phyloP scores from a whole-genome alignment of 768 basidiomycete genomes.

The Trametes gibbosa region DNA sequence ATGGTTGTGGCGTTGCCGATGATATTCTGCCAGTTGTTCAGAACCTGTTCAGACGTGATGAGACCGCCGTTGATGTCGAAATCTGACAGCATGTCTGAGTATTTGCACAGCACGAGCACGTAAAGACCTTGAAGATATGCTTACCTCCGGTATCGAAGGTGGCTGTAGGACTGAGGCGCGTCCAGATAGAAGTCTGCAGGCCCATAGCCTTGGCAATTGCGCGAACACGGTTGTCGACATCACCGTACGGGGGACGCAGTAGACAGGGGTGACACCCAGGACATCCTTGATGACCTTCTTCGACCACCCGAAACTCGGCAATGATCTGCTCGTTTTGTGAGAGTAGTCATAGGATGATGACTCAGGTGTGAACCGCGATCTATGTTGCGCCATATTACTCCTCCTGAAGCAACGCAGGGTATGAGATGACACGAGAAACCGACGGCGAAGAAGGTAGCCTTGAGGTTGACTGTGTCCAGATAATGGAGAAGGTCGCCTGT shows the following conservation, averaged over 20 bases:
- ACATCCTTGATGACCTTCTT: constrained; percentile 83
- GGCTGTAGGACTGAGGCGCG: constrained; percentile 52
- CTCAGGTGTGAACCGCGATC: constrained; percentile 70
- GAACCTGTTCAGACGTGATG: constrained; percentile 54
- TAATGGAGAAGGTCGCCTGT: constrained; percentile 74
- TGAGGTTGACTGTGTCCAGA: constrained; percentile 59
- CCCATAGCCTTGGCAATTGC: constrained; percentile 83
- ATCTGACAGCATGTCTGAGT: constrained; percentile 51
- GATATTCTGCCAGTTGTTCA: constrained; percentile 74
- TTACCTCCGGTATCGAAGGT: constrained; percentile 75
- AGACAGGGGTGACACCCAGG: constrained; percentile 72
- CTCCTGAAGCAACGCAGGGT: constrained; percentile 64
- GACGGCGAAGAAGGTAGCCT: constrained; percentile 85
- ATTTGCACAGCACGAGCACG: no score
- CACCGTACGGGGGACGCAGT: constrained; percentile 81
- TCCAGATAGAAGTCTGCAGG: constrained; percentile 83
- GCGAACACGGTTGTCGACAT: constrained; percentile 84
- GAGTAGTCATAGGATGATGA: constrained; percentile 68
- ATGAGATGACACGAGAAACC: constrained; percentile 76
- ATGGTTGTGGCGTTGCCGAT: constrained; percentile 56
- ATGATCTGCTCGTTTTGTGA: constrained; percentile 79
- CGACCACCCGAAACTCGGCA: constrained; percentile 86
- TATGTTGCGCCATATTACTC: constrained; percentile 81
- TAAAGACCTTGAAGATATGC: no score
- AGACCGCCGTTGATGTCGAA: constrained; percentile 75